A percentile compares a stretch with the other conserved stretches of the same genome.
Conservation (phyloP, 768 basidiomycete genomes). For the Russula virescens region DNA sequence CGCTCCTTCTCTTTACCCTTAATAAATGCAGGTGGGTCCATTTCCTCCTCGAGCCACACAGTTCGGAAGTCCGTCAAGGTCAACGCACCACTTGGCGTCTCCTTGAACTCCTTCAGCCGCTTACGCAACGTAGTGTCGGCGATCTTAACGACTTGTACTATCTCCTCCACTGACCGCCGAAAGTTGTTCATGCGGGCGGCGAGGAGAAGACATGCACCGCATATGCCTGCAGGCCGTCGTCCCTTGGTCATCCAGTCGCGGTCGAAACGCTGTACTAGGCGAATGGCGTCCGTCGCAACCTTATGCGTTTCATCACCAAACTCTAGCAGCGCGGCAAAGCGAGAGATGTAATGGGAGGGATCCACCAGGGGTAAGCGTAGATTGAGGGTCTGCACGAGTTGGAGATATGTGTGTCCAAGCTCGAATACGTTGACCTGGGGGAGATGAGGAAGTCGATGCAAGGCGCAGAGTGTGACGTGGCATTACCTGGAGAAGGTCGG, state of each 20-base stretch:
- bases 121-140: constrained; percentile 94
- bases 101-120: constrained; percentile 90
- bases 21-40: constrained; percentile 86
- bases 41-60: constrained; percentile 87
- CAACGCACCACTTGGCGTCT: constrained; percentile 77
- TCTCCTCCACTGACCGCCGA: constrained; percentile 85
- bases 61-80: constrained; percentile 86
- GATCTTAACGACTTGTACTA: constrained; percentile 98
- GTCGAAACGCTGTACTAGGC: constrained; percentile 90
- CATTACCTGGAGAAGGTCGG: constrained; percentile 83
- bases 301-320: constrained; percentile 92
- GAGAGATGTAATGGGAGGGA: constrained; percentile 93
- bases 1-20: constrained; percentile 70
- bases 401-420: constrained; percentile 92
- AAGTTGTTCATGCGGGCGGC: constrained; percentile 99
- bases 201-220: constrained; percentile 89
- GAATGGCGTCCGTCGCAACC: constrained; percentile 89
- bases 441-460: not conserved
- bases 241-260: constrained; percentile 98
- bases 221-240: constrained; percentile 93
- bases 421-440: constrained; percentile 93
- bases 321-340: constrained; percentile 90
- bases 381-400: constrained; percentile 83
- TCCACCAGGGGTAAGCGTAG: constrained; percentile 86
- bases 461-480: not conserved